Evolutionary conservation across 805 yeast genomes (phyloP), one percentile per base, ranked within the genome.

Genomic region (Priceomyces haplophilus): DNA sequence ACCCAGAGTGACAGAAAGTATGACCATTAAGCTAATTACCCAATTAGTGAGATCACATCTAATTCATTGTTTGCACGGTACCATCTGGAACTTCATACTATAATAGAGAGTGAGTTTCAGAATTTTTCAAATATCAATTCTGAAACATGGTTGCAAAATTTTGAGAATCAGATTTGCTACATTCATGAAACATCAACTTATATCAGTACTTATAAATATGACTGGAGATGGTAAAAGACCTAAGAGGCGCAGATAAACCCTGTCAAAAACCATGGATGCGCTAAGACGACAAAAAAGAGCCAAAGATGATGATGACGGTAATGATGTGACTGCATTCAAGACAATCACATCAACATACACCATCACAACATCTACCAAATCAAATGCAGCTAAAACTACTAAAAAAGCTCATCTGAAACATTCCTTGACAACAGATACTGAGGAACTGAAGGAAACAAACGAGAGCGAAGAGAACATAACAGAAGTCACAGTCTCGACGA

Each of bases 331-430:
- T 5, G 44, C 46, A 27, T 24, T 48, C n/a, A 27, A 45, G 40
- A 48, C 51, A 7, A 24, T 48, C 15, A 45, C 48, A 18, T 42
- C 51, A n/a, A 48, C 51, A 7, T 43, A 43, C 19, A 45, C 47
- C 12, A 11, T 45, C 10, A 32, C 41, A 18, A 30, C 42, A 16
- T 24, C 41, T 11, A 32, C 27, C 30, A 12, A 24, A 13, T 20
- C 34, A 17, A 4, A 19, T 5, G 25, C 7, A n/a, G 15, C 33
- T n/a, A 7, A 7, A 5, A 20, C 34, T 16, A 17, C 41, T 8
- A 18, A 36, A 3, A 21, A 37, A 17, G 32, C 32, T 7, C 3
- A 23, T 5, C 33, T 12, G 33, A 10, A 13, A 21, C 8, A 21
- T 21, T 21, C 24, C 24, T 8, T 10, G 8, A 21, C 8, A 21